Evolutionary conservation across 768 basidiomycete genomes (phyloP).

Genomic region (Auricularia cornea): DNA sequence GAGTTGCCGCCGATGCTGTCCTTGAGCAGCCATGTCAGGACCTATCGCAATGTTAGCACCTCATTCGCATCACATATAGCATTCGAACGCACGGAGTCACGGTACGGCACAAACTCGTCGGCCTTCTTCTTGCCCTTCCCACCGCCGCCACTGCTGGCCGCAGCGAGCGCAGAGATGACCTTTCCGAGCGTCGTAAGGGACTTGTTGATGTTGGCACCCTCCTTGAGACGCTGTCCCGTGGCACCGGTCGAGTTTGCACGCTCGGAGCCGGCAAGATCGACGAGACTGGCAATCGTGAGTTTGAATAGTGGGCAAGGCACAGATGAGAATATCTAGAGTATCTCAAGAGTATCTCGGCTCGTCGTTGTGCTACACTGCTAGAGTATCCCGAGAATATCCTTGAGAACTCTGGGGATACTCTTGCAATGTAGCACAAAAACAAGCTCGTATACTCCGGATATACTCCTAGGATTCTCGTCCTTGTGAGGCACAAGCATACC

Average conservation of each 20-base stretch:
- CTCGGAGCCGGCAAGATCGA: constrained; percentile 95
- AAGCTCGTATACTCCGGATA: too few relatives aligned
- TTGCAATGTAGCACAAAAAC: too few relatives aligned
- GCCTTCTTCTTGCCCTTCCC: constrained; percentile 73
- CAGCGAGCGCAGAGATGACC: constrained; percentile 86
- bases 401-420: too few relatives aligned
- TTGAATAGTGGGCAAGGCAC: background rate
- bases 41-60: constrained; percentile 35
- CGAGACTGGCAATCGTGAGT: constrained; percentile 57
- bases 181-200: constrained; percentile 96
- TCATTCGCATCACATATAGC: background rate
- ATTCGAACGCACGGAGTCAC: constrained; percentile 74
- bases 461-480: too few relatives aligned
- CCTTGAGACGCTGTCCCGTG: constrained; percentile 90
- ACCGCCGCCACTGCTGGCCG: constrained; percentile 48
- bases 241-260: constrained; percentile 97
- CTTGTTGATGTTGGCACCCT: constrained; percentile 98
- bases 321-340: too few relatives aligned
- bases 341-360: too few relatives aligned
- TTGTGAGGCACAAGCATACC: constrained; percentile 40
- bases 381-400: too few relatives aligned
- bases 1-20: constrained; percentile 96
- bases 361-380: too few relatives aligned
- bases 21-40: constrained; percentile 96
- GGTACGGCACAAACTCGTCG: constrained; percentile 93